Conservation (phyloP, 2,329 filamentous ascomycete genomes). For the Domatiomyces catenatus region DNA sequence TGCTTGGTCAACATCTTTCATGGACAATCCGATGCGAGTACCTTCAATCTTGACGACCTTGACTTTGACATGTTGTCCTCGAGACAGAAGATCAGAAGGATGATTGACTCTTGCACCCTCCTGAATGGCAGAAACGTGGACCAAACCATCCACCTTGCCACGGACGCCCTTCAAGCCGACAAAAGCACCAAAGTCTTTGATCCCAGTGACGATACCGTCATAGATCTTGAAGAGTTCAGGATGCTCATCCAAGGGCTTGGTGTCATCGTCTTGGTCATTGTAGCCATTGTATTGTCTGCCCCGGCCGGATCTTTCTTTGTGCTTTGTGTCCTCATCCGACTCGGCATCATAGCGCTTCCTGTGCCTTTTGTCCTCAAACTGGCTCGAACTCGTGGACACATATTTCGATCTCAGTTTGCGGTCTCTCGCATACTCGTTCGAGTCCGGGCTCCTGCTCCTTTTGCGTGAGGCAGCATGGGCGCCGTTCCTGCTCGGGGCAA, state of each 20-base stretch:
- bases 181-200: slow-evolving; percentile 93
- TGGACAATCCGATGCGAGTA: slow-evolving; percentile 68
- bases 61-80: slow-evolving; percentile 74
- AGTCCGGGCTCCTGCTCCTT: slow-evolving; percentile 38
- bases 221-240: slow-evolving; percentile 80
- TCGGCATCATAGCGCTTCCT: slow-evolving; percentile 31
- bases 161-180: slow-evolving; percentile 77
- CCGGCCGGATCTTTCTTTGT: slow-evolving; percentile 7
- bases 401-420: slow-evolving; percentile 31
- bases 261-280: slow-evolving; percentile 37
- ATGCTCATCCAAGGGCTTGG: slow-evolving; percentile 52
- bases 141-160: slow-evolving; percentile 80
- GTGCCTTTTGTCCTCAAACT: slow-evolving; percentile 24
- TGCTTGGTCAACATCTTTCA: slow-evolving; percentile 92
- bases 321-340: slow-evolving; percentile 23
- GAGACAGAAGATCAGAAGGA: slow-evolving; percentile 69
- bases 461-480: slow-evolving; percentile 31
- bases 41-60: slow-evolving; percentile 83
- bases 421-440: slow-evolving; percentile 34
- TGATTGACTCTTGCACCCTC: slow-evolving; percentile 79
- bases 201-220: slow-evolving; percentile 70
- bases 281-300: slow-evolving; percentile 29
- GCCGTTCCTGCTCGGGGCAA: slow-evolving; percentile 50
- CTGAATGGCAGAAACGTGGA: slow-evolving; percentile 80
- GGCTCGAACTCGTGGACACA: slow-evolving; percentile 39